phyloP scores from a whole-genome alignment of 2,329 filamentous ascomycete species.

The Talaromyces sp. region DNA sequence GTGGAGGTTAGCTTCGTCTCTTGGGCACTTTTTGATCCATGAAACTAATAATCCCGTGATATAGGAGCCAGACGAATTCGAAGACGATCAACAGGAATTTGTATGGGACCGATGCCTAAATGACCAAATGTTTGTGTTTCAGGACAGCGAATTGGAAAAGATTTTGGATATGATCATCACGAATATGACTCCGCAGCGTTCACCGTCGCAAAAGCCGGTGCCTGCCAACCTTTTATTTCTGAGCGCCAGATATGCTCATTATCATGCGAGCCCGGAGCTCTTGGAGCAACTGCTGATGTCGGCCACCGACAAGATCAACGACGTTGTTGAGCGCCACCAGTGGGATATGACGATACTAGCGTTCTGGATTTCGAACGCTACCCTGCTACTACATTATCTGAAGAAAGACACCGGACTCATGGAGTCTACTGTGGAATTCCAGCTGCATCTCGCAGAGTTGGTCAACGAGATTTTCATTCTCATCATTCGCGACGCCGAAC shows the following conservation, averaged over 20 bases:
- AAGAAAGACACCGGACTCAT: constrained; percentile 87
- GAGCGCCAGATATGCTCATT: constrained; percentile 91
- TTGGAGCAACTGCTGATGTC: constrained; percentile 73
- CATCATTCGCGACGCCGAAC: constrained; percentile 91
- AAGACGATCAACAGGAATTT: constrained; percentile 89
- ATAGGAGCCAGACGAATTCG: constrained; percentile 65
- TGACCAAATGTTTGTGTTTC: constrained; percentile 99
- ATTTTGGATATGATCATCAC: constrained; percentile 96
- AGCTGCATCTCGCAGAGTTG: constrained; percentile 86
- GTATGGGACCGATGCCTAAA: constrained; percentile 92
- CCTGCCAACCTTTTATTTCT: constrained; percentile 96
- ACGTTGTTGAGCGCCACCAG: constrained; percentile 89
- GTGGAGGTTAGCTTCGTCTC: constrained; percentile 62
- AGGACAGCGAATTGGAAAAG: constrained; percentile 83
- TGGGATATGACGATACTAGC: constrained; percentile 99
- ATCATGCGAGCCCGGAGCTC: constrained; percentile 83
- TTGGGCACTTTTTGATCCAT: not conserved
- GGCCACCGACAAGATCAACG: constrained; percentile 94
- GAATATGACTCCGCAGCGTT: constrained; percentile 94
- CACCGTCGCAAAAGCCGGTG: constrained; percentile 94
- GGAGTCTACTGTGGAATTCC: constrained; percentile 78
- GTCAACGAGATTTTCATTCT: constrained; percentile 98
- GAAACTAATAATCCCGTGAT: not conserved
- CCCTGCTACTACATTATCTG: constrained; percentile 88
- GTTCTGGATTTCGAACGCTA: constrained; percentile 98